Conservation (phyloP, 2,329 filamentous ascomycete species). For the Geosmithia putterillii region DNA sequence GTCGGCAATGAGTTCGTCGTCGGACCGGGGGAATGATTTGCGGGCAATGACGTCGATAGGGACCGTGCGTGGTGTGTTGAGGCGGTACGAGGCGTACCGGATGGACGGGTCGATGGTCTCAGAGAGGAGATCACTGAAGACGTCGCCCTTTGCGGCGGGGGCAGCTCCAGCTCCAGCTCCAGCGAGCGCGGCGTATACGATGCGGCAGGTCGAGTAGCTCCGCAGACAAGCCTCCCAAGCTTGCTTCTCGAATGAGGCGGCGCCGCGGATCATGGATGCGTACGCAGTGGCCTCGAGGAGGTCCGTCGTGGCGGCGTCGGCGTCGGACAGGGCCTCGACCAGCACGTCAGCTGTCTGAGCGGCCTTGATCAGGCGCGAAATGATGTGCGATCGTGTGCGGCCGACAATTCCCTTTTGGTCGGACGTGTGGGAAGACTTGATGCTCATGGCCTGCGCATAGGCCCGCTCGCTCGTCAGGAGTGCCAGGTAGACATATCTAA, state of each 20-base stretch:
- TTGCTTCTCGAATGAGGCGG: constrained; percentile 75
- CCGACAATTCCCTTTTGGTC: constrained; percentile 71
- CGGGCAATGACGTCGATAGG: constrained; percentile 69
- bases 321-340: constrained; percentile 51
- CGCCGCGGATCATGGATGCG: constrained; percentile 61
- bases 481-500: constrained; percentile 64
- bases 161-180: too few species aligned
- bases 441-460: constrained; percentile 92
- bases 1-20: constrained; percentile 47
- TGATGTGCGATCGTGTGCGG: constrained; percentile 73
- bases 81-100: constrained; percentile 86
- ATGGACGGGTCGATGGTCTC: constrained; percentile 87
- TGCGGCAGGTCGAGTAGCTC: constrained; percentile 62
- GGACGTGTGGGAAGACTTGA: constrained; percentile 72
- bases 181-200: constrained; percentile 67
- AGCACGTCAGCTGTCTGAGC: constrained; percentile 57
- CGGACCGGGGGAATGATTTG: constrained; percentile 60
- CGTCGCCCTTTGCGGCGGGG: constrained; percentile 47
- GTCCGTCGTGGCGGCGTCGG: constrained; percentile 56
- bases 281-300: constrained; percentile 82
- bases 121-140: constrained; percentile 75
- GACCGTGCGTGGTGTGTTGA: constrained; percentile 75
- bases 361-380: constrained; percentile 77
- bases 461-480: constrained; percentile 81
- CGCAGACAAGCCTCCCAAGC: constrained; percentile 70